Base-by-base conservation (phyloP, 768 basidiomycete genomes). In the Leccinum subgranulosum region DNA sequence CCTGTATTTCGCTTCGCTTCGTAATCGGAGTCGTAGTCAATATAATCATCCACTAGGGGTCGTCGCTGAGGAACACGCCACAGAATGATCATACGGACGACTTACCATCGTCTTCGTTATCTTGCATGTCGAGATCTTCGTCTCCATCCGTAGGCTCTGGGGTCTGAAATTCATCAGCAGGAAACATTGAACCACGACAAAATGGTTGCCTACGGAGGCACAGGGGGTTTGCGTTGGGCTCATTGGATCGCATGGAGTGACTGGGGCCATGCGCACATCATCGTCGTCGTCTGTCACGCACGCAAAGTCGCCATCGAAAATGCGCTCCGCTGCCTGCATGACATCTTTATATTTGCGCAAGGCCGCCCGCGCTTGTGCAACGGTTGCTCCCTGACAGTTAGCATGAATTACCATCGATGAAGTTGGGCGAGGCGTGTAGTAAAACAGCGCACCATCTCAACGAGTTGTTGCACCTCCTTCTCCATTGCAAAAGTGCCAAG, bases 321-420 rank as follows among this genome's bases (percentile, higher is more conserved):
- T 84, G 48, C 81, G 80, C 70, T 93, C 93, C 3, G 94, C 93
- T 14, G 94, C 94, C 67, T 90, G 81, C 90, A 92, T 92, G 34
- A 94, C 92, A 79, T 98, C 94, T 60, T 85, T 90, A 69, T 89
- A 82, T 65, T 86, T 84, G 60, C 79, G 82, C 67, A 97, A 74
- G 17, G 94, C 94, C 29, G 88, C 90, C 64, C 83, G 83, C 41
- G 95, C 94, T 75, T 94, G 90, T 12, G 85, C 83, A 11, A 74
- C 69, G 0, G 88, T 90, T 29, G 92, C 92, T 63, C 94, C 94
- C 94, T 95, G 57, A 39, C 55, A 14, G 21, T 57, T 15, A 29
- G 23, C 43, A 47, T 43, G 45, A 56, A 51, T 62, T 34, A 33
- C 3, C 21, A 46, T 59, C 31, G 47, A 43, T 23, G n/a, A 21